Conservation (phyloP, 164 flowering plant genomes). For the Macadamia integrifolia region DNA sequence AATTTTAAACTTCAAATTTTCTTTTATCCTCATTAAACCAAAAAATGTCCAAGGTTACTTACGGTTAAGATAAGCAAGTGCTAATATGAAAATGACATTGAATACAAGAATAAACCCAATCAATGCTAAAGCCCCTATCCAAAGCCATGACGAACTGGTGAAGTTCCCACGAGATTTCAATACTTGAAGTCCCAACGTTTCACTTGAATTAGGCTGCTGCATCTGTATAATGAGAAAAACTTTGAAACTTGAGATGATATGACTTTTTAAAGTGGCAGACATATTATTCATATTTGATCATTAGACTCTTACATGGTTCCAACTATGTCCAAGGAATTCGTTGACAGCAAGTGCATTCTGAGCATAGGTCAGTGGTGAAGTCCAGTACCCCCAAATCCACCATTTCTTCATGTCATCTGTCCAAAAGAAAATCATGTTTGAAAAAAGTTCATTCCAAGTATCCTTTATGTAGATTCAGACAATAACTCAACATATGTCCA, state of each 20-base stretch:
- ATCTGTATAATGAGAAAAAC: background rate
- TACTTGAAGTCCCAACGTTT: slow-evolving; percentile 22
- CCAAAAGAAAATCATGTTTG: too few relatives aligned
- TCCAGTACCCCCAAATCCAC: slow-evolving; percentile 38
- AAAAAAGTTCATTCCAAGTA: too few relatives aligned
- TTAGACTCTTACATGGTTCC: slow-evolving; percentile 20
- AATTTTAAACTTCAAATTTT: background rate
- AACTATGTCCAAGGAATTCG: slow-evolving; percentile 27
- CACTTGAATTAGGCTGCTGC: background rate
- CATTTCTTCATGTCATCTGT: slow-evolving; percentile 23
- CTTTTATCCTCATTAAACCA: background rate
- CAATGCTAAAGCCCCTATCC: slow-evolving; percentile 39
- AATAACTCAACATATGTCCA: background rate
- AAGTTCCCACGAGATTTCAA: slow-evolving; percentile 29
- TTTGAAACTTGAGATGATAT: background rate
- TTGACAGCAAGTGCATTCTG: slow-evolving; percentile 25
- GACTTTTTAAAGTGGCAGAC: background rate
- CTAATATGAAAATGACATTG: slow-evolving; percentile 26
- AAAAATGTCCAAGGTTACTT: slow-evolving; percentile 6
- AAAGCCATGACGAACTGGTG: slow-evolving; percentile 32
- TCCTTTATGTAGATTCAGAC: too few relatives aligned
- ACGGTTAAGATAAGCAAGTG: slow-evolving; percentile 36
- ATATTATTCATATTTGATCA: background rate
- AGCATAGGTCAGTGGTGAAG: slow-evolving; percentile 24
- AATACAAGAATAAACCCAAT: slow-evolving; percentile 29